phyloP scores from a whole-genome alignment of 2,329 filamentous ascomycete species.

The Colletotrichum gigasporum region DNA sequence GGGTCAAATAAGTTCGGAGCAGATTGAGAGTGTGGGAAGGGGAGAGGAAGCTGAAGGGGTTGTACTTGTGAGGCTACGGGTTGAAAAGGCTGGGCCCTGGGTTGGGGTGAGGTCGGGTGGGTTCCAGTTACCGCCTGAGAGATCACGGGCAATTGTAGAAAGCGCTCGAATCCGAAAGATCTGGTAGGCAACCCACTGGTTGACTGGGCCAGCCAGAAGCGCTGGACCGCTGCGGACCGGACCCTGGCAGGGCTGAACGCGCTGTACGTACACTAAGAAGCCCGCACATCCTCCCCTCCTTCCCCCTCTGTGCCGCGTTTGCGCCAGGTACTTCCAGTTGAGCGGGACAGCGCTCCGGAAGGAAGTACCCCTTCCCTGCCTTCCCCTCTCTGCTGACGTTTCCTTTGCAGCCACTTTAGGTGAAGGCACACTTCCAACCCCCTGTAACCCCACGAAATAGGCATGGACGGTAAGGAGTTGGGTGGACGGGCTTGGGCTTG shows the following conservation, averaged over 20 bases:
- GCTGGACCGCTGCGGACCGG: conserved; percentile 21
- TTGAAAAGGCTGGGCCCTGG: conserved; percentile 29
- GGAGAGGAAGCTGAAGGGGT: conserved; percentile 19
- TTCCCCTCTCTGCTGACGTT: conserved; percentile 27
- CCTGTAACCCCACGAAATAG: conserved; percentile 28
- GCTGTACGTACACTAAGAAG: not conserved
- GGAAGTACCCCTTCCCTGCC: conserved; percentile 14
- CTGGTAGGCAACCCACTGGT: conserved; percentile 25
- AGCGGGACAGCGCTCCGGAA: not conserved
- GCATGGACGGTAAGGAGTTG: not conserved
- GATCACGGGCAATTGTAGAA: conserved; percentile 33
- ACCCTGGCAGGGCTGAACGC: conserved; percentile 33
- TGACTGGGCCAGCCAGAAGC: conserved; percentile 1
- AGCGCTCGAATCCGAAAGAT: conserved; percentile 33
- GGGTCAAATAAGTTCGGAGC: not conserved
- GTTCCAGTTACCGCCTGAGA: conserved; percentile 27
- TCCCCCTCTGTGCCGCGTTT: too few relatives aligned
- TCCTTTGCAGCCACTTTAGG: not conserved
- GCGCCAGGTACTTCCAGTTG: conserved; percentile 17
- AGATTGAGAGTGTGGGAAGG: conserved; percentile 3
- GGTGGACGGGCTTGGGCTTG: not conserved
- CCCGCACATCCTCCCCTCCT: not conserved
- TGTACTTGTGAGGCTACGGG: conserved; percentile 28
- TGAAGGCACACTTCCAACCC: not conserved
- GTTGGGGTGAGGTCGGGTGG: conserved; percentile 27